Conservation (phyloP, 2,329 filamentous ascomycete genomes). For the Xylariaceae sp. region DNA sequence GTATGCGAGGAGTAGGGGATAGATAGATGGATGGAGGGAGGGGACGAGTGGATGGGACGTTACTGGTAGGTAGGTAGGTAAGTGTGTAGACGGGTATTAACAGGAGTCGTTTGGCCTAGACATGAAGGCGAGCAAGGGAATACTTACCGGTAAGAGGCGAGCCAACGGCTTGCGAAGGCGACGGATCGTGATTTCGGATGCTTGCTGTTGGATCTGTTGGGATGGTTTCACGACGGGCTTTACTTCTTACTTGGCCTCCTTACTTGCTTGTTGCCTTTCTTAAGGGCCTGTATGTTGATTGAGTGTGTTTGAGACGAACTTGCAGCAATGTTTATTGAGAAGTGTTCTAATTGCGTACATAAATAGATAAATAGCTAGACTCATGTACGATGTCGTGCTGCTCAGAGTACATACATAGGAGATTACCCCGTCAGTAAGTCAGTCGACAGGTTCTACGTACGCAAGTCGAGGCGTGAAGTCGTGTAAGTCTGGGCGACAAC, state of each 20-base stretch:
- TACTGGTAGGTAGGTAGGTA: neutral
- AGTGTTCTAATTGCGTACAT: no score
- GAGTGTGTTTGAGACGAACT: no score
- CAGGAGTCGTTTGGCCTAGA: constrained; percentile 1
- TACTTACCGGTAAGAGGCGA: neutral
- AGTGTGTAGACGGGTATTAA: neutral
- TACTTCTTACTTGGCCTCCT: neutral
- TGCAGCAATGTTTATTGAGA: no score
- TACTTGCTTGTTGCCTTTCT: neutral
- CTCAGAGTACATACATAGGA: neutral
- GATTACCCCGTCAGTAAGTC: neutral
- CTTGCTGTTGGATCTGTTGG: constrained; percentile 10
- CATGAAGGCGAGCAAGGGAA: neutral
- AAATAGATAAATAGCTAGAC: neutral
- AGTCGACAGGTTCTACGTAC: neutral
- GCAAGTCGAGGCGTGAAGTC: neutral
- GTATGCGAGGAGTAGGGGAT: no score
- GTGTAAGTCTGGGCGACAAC: neutral
- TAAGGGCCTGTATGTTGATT: no score
- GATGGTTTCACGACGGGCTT: neutral
- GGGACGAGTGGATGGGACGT: neutral
- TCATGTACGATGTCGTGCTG: neutral
- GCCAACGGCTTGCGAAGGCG: neutral
- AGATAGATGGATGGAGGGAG: neutral
- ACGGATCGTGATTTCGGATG: constrained; percentile 18